Evolutionary conservation across 2,329 filamentous ascomycete species (phyloP).

Genomic region (Trichoderma oligosporum): DNA sequence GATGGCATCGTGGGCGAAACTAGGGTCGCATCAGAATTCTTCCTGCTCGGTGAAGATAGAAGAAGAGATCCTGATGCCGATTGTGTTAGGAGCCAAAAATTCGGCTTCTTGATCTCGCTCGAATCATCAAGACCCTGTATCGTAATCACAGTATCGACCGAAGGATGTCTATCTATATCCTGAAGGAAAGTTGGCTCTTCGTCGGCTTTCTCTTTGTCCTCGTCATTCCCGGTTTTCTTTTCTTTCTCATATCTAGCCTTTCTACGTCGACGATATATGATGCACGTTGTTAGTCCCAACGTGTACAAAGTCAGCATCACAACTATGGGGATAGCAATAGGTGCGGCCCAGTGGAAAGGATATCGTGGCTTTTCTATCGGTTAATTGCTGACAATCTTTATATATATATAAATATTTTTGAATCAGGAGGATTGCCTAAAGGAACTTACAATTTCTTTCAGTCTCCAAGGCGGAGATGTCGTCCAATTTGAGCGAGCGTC

Average conservation of each 20-base stretch:
- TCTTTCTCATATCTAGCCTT: conserved; percentile 24
- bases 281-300: conserved; percentile 28
- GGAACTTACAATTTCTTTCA: conserved; percentile 26
- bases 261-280: conserved; percentile 29
- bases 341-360: conserved; percentile 28
- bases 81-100: conserved; percentile 19
- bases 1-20: conserved; percentile 1
- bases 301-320: conserved; percentile 31
- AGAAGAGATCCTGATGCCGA: conserved; percentile 6
- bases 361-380: conserved; percentile 23
- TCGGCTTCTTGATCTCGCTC: conserved; percentile 12
- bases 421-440: background rate
- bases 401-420: too few relatives aligned
- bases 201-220: conserved; percentile 18
- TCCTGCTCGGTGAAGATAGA: background rate
- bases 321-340: conserved; percentile 31
- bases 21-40: conserved; percentile 2
- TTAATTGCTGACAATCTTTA: conserved; percentile 1
- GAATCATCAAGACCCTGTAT: conserved; percentile 11
- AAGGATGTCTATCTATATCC: conserved; percentile 18
- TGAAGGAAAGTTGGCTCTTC: conserved; percentile 14
- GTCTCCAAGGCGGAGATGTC: conserved; percentile 33
- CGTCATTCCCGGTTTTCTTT: conserved; percentile 18
- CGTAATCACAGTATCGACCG: conserved; percentile 20
- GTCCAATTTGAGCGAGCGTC: conserved; percentile 29